Conservation (phyloP, 495 filamentous ascomycete species). For the Parathielavia hyrcaniae region DNA sequence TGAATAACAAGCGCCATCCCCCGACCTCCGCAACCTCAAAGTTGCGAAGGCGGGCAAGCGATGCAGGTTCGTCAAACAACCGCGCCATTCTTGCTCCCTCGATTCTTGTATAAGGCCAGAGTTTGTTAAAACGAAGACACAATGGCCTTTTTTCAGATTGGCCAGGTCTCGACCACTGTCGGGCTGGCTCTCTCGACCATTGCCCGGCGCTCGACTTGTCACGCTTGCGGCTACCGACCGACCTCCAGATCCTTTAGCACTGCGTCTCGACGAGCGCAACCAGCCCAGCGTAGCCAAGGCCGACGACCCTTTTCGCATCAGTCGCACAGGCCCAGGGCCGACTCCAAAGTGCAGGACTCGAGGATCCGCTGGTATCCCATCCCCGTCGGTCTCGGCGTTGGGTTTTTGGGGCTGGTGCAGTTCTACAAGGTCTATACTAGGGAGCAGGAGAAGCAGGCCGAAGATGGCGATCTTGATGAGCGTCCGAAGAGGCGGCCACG, state of each 20-base stretch:
- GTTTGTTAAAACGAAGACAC: slow-evolving; percentile 16
- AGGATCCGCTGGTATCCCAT: slow-evolving; percentile 95
- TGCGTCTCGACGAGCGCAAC: slow-evolving; percentile 17
- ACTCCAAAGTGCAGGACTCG: slow-evolving; percentile 51
- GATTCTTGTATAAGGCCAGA: not conserved
- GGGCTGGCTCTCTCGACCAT: slow-evolving; percentile 25
- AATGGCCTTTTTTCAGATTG: slow-evolving; percentile 27
- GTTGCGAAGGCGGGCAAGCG: slow-evolving; percentile 12
- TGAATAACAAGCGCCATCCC: slow-evolving; percentile 7
- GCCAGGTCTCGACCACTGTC: slow-evolving; percentile 20
- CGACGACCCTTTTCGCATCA: slow-evolving; percentile 30
- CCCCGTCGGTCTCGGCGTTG: slow-evolving; percentile 82
- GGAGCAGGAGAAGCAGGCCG: slow-evolving; percentile 49
- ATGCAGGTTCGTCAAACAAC: slow-evolving; percentile 22
- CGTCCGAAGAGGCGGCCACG: slow-evolving; percentile 60
- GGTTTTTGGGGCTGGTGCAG: slow-evolving; percentile 75
- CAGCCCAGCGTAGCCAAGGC: slow-evolving; percentile 13
- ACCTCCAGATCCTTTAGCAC: not conserved
- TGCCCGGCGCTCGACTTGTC: slow-evolving; percentile 16
- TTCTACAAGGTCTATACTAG: slow-evolving; percentile 68
- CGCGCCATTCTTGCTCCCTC: slow-evolving; percentile 3
- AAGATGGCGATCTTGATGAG: slow-evolving; percentile 33
- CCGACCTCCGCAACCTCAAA: not conserved
- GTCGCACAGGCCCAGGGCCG: slow-evolving; percentile 38
- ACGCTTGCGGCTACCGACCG: not conserved